Evolutionary conservation across 805 yeast genomes (phyloP).

Genomic region (Hanseniaspora guilliermondii): DNA sequence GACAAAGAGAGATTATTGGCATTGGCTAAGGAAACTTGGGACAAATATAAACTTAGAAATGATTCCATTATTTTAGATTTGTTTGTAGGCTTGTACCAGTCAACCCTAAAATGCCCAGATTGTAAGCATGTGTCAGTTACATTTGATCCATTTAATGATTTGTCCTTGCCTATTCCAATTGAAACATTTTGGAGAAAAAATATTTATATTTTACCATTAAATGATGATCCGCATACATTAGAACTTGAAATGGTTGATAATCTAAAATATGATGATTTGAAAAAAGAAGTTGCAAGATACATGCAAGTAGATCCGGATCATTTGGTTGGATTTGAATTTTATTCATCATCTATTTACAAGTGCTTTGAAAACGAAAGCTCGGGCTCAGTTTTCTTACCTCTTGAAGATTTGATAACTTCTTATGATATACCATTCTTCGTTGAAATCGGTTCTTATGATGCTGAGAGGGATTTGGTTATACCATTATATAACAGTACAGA

Average conservation of each 20-base stretch:
- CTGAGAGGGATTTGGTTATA: constrained; percentile 38
- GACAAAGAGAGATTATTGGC: constrained; percentile 41
- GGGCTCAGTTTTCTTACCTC: constrained; percentile 41
- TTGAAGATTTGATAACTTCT: constrained; percentile 51
- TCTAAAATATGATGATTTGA: constrained; percentile 51
- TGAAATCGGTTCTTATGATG: constrained; percentile 31
- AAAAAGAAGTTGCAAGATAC: constrained; percentile 45
- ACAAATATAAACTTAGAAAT: constrained; percentile 62
- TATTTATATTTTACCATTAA: constrained; percentile 50
- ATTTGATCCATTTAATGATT: constrained; percentile 85
- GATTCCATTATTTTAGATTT: constrained; percentile 76
- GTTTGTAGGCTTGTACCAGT: constrained; percentile 82
- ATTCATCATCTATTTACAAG: constrained; percentile 53
- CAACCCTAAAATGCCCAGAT: constrained; percentile 77
- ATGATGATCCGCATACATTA: constrained; percentile 37
- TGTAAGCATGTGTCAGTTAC: constrained; percentile 73
- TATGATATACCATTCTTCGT: constrained; percentile 59
- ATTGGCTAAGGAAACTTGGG: constrained; percentile 70
- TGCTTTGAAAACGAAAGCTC: constrained; percentile 55
- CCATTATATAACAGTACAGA: constrained; percentile 45
- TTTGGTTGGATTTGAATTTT: constrained; percentile 48
- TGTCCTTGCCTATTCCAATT: constrained; percentile 80
- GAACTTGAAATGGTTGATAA: constrained; percentile 65
- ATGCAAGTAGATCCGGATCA: constrained; percentile 26
- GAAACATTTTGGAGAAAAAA: constrained; percentile 58